Evolutionary conservation across 164 flowering plant genomes (phyloP).

Genomic region (Annona cherimola): DNA sequence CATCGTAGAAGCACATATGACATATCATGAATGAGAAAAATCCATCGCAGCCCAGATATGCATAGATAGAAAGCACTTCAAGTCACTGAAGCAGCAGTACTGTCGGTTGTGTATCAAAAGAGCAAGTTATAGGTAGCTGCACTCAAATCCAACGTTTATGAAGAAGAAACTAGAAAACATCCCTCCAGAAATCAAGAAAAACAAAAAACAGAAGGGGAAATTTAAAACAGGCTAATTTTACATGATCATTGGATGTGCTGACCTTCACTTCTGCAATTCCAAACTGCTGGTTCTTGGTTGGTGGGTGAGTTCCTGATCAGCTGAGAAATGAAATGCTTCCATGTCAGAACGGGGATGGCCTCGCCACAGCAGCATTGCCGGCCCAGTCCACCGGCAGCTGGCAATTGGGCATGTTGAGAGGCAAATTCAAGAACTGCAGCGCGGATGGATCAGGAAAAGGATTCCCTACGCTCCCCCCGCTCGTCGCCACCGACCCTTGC

Average conservation of each 20-base stretch:
- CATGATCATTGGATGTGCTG: constrained; percentile 32
- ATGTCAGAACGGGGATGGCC: constrained; percentile 41
- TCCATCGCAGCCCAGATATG: neutral
- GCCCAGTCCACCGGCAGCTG: constrained; percentile 57
- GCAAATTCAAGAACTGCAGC: constrained; percentile 72
- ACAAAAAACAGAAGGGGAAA: neutral
- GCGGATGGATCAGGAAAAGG: constrained; percentile 62
- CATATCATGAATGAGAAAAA: no score
- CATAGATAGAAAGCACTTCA: neutral
- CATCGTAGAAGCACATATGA: neutral
- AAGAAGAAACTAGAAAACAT: neutral
- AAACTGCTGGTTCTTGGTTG: neutral
- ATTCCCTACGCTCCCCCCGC: constrained; percentile 9
- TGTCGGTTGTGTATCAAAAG: neutral
- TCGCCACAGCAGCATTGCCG: constrained; percentile 31
- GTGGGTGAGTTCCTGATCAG: neutral
- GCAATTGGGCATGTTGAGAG: constrained; percentile 52
- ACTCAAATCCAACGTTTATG: neutral
- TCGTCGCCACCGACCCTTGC: constrained; percentile 19
- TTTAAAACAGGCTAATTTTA: constrained; percentile 15
- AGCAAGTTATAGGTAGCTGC: neutral
- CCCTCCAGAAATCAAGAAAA: constrained; percentile 4
- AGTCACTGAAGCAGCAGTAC: neutral
- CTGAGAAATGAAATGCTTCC: neutral
- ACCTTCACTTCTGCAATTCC: constrained; percentile 18